Base-by-base conservation (phyloP, 1,284 basidiomycete species). In the Trametes sp. region DNA sequence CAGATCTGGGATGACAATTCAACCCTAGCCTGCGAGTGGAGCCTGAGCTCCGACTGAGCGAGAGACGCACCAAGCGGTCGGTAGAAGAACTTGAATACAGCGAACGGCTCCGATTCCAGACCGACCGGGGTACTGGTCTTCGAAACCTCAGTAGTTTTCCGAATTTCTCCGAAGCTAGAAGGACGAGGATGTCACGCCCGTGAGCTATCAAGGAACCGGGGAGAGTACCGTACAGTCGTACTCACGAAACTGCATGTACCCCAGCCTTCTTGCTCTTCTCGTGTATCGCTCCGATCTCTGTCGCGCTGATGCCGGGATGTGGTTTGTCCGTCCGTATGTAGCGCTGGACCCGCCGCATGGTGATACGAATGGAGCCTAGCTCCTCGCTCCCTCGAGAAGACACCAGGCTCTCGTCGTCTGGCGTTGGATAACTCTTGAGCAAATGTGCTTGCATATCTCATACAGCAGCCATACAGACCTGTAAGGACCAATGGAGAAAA, bases 181-280 rank as follows among this genome's bases (percentile, higher is more conserved):
- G 16, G 24, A 16, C 8, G 16, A 2, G 23, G 33, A 23, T 10
- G n/a, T 35, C 19, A 1, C 10, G n/a, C n/a, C n/a, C n/a, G n/a
- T n/a, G n/a, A n/a, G n/a, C n/a, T n/a, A n/a, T n/a, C n/a, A 46
- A 55, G 19, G 4, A 21, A 19, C 16, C 16, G 38, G 8, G 21
- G 7, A 46, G 5, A 35, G n/a, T 7, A 23, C 1, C 2, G 10
- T 36, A 1, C 24, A 6, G 14, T 7, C 42, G 19, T 21, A 46
- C 63, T 45, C 28, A 67, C 68, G 61, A 60, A 2, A 67, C 61
- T 0, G 61, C 54, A 48, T 69, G 68, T 4, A 57, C 61, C 2
- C 68, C 65, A 2, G 65, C 65, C 51, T 69, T 67, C 60, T 69
- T 69, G 23, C 56, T 62, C 29, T 42, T 63, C 45, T 69, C 68